Percentiles rank a stretch among this genome's conserved stretches.
Conservation (phyloP, 768 basidiomycete genomes). For the Lactarius quietus region DNA sequence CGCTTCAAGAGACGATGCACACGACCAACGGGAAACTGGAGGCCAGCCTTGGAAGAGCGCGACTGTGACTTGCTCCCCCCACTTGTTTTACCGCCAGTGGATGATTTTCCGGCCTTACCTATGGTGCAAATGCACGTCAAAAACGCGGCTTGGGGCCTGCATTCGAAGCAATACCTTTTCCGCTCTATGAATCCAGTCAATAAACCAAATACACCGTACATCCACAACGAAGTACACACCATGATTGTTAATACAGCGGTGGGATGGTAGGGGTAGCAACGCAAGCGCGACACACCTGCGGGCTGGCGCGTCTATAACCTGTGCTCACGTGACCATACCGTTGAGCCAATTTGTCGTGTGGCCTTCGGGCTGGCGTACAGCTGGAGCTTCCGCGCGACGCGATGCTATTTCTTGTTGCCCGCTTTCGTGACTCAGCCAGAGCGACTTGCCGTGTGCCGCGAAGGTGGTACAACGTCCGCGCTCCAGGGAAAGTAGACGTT, state of each 20-base stretch:
- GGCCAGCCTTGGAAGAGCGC: no score
- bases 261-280: conserved; percentile 18
- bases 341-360: background rate
- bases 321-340: conserved; percentile 8
- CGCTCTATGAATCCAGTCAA: conserved; percentile 13
- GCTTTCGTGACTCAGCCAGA: conserved; percentile 4
- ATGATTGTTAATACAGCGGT: conserved; percentile 4
- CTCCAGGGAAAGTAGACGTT: background rate
- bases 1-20: no score
- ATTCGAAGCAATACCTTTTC: conserved; percentile 18
- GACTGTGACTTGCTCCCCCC: no score
- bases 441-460: background rate
- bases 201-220: background rate
- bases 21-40: no score
- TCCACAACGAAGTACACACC: conserved; percentile 6
- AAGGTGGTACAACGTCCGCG: conserved; percentile 8
- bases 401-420: conserved; percentile 4
- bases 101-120: conserved; percentile 35
- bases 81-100: no score
- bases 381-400: background rate
- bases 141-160: background rate
- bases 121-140: background rate
- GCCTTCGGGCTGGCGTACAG: no score
- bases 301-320: conserved; percentile 10
- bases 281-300: conserved; percentile 10